phyloP scores from a whole-genome alignment of 305 asterid species.

The Striga hermonthica region DNA sequence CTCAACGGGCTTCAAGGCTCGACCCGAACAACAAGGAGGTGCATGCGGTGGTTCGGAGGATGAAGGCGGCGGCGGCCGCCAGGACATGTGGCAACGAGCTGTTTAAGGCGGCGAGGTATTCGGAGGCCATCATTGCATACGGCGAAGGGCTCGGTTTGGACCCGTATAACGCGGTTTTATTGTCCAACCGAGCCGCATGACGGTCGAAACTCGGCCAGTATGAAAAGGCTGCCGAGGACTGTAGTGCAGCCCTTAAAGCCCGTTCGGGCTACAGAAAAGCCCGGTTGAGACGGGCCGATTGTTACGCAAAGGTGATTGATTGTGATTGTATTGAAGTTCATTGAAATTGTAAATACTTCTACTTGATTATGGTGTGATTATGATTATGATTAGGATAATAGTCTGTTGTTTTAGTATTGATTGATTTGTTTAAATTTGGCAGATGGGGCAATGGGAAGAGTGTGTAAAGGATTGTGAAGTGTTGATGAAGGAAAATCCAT shows the following conservation, averaged over 20 bases:
- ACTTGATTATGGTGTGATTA: no score
- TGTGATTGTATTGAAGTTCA: no score
- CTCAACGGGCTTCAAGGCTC: constrained; percentile 55
- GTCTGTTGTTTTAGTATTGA: no score
- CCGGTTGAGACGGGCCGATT: no score
- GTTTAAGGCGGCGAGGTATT: constrained; percentile 50
- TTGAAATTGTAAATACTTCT: no score
- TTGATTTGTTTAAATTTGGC: not conserved
- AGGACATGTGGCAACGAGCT: constrained; percentile 73
- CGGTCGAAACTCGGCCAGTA: no score
- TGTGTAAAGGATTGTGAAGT: constrained; percentile 68
- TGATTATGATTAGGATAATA: no score
- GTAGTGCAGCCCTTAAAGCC: no score
- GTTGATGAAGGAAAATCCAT: constrained; percentile 48
- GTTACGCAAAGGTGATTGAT: no score
- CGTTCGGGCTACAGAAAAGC: no score
- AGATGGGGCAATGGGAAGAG: constrained; percentile 71
- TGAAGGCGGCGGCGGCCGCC: constrained; percentile 52
- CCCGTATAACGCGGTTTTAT: constrained; percentile 56
- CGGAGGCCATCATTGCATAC: constrained; percentile 72
- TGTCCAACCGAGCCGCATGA: constrained; percentile 23
- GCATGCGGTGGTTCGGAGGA: constrained; percentile 38
- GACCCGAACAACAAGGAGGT: constrained; percentile 70
- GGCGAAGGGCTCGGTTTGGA: constrained; percentile 76
- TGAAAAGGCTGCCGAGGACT: no score